Evolutionary conservation across 2,329 filamentous ascomycete species (phyloP).

Genomic region (Hymenotorrendiella dingleyae): DNA sequence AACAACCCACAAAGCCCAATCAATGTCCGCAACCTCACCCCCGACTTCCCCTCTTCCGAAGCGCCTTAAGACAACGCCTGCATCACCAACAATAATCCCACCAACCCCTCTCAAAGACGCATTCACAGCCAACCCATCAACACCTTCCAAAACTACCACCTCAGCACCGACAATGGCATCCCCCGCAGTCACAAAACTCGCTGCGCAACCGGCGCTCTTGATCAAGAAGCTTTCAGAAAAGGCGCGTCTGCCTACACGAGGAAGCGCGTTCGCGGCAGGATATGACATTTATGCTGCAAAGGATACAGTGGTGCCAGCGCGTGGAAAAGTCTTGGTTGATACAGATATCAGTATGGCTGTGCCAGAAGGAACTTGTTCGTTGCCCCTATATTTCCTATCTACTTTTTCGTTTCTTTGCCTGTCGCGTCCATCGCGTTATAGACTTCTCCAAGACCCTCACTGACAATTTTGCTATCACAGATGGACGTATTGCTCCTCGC

Average conservation of each 20-base stretch:
- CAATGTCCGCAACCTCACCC: constrained; percentile 21
- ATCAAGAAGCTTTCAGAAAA: constrained; percentile 83
- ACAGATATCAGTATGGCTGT: constrained; percentile 90
- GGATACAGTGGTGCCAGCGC: constrained; percentile 68
- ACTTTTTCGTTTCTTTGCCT: background rate
- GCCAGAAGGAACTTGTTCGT: constrained; percentile 80
- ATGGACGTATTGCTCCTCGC: constrained; percentile 83
- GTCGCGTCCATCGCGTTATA: no score
- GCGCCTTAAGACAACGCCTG: constrained; percentile 25
- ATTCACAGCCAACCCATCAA: background rate
- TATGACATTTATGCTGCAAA: constrained; percentile 87
- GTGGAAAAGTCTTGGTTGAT: constrained; percentile 80
- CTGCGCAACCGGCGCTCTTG: constrained; percentile 24
- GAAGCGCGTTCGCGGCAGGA: constrained; percentile 82
- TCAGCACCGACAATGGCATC: constrained; percentile 11
- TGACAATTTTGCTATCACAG: constrained; percentile 44
- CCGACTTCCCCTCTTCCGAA: constrained; percentile 27
- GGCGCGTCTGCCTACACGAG: constrained; percentile 79
- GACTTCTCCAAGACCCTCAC: no score
- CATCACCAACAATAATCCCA: constrained; percentile 1
- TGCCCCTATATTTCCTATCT: constrained; percentile 6
- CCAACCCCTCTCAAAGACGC: background rate
- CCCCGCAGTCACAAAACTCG: constrained; percentile 15
- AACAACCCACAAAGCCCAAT: background rate
- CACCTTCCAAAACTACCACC: constrained; percentile 7